Conservation (phyloP, 345 rosid species). For the Dimocarpus longan region DNA sequence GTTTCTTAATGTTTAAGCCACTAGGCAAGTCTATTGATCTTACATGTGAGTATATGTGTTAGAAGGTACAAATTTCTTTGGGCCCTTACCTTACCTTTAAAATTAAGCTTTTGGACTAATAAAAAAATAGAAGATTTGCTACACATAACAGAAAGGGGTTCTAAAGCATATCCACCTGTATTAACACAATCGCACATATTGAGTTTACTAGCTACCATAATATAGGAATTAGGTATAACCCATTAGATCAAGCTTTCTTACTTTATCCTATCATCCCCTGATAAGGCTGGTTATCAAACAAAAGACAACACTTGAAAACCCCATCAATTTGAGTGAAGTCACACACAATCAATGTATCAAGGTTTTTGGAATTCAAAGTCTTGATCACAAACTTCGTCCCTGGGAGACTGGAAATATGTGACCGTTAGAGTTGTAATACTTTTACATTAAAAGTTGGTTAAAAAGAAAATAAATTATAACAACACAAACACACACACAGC, state of each 20-base stretch:
- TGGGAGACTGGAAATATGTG: not conserved
- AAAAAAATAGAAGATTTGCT: too few species aligned
- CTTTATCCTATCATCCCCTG: not conserved
- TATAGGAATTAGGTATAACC: too few species aligned
- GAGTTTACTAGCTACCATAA: not conserved
- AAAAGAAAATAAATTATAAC: constrained; percentile 39
- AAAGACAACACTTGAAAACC: not conserved
- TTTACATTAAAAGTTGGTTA: not conserved
- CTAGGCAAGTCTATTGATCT: too few species aligned
- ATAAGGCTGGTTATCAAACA: too few species aligned
- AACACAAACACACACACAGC: constrained; percentile 26
- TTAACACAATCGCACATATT: not conserved
- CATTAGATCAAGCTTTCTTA: not conserved
- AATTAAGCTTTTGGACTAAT: too few species aligned
- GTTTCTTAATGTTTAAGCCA: too few species aligned
- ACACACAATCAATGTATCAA: not conserved
- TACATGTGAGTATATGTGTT: too few species aligned
- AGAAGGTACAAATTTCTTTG: too few species aligned
- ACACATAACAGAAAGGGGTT: not conserved
- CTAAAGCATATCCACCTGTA: not conserved
- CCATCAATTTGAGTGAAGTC: not conserved
- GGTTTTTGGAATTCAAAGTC: not conserved
- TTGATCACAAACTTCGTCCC: not conserved
- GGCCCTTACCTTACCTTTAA: too few species aligned
- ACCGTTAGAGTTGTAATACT: not conserved